Conservation (phyloP, 2,329 filamentous ascomycete species). For the Ophiostoma tasmaniense region DNA sequence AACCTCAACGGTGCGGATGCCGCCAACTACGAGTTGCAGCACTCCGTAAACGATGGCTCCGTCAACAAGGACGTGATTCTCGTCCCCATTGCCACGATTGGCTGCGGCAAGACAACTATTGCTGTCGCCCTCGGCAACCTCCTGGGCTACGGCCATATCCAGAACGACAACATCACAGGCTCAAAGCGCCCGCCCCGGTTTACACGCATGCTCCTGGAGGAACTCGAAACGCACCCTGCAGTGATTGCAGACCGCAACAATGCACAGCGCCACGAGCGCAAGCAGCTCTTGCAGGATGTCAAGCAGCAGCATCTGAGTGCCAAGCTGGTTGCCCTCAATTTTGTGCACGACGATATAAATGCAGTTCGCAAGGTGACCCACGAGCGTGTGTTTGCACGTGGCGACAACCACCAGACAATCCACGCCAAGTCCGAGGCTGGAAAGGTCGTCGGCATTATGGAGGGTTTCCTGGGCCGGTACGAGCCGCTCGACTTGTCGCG, state of each 20-base stretch:
- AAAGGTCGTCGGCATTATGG: slow-evolving; percentile 87
- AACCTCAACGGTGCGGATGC: slow-evolving; percentile 84
- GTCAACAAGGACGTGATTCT: slow-evolving; percentile 65
- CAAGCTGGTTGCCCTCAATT: slow-evolving; percentile 78
- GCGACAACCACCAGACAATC: slow-evolving; percentile 97
- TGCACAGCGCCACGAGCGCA: slow-evolving; percentile 76
- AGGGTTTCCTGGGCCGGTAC: slow-evolving; percentile 81
- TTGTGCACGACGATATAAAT: slow-evolving; percentile 70
- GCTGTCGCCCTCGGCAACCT: slow-evolving; percentile 72
- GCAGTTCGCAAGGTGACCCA: slow-evolving; percentile 67
- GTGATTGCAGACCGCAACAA: slow-evolving; percentile 95
- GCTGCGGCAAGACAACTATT: slow-evolving; percentile 93
- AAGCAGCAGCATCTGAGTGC: slow-evolving; percentile 52
- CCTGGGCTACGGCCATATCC: slow-evolving; percentile 85
- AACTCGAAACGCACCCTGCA: slow-evolving; percentile 56
- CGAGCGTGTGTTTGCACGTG: slow-evolving; percentile 70
- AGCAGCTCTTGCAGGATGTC: slow-evolving; percentile 79
- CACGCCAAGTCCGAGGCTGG: slow-evolving; percentile 65
- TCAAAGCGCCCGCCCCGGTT: slow-evolving; percentile 72
- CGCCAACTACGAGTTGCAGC: slow-evolving; percentile 61
- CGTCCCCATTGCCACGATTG: slow-evolving; percentile 86
- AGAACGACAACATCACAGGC: slow-evolving; percentile 91
- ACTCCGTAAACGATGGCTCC: slow-evolving; percentile 40
- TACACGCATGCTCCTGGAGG: slow-evolving; percentile 57
- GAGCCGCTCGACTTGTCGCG: slow-evolving; percentile 61